Conservation (phyloP, 1,139 yeast species). For the Geotrichum siamense region DNA sequence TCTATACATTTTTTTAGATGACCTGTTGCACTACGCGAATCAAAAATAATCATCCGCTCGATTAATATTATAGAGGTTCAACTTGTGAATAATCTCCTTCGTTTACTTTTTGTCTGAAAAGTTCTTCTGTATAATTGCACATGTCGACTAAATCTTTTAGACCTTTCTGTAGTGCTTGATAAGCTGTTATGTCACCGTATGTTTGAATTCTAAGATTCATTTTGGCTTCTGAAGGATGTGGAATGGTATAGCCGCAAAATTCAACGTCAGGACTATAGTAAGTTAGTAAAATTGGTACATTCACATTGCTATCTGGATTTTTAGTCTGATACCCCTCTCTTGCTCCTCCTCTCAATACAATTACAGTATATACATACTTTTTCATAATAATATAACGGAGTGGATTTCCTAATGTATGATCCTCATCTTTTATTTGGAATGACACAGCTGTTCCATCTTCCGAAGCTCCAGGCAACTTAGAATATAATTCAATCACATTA, state of each 20-base stretch:
- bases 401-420: conserved; percentile 92
- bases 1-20: too few relatives aligned
- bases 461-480: conserved; percentile 73
- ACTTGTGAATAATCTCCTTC: conserved; percentile 43
- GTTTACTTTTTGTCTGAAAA: conserved; percentile 43
- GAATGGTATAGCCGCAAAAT: conserved; percentile 96
- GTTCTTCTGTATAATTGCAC: conserved; percentile 76
- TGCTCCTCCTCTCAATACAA: too few relatives aligned
- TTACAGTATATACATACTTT: conserved; percentile 44
- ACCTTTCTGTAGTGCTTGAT: conserved; percentile 90
- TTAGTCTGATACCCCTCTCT: too few relatives aligned
- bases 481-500: too few relatives aligned
- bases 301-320: too few relatives aligned
- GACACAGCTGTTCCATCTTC: conserved; percentile 95
- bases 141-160: conserved; percentile 75
- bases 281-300: too few relatives aligned
- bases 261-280: conserved; percentile 71
- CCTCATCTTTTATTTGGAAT: conserved; percentile 86
- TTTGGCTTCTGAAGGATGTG: conserved; percentile 95
- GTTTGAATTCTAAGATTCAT: conserved; percentile 91
- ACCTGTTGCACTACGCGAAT: too few relatives aligned
- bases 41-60: too few relatives aligned
- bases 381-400: conserved; percentile 91
- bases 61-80: conserved; percentile 38
- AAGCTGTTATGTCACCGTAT: conserved; percentile 76